phyloP scores from a whole-genome alignment of 768 basidiomycete genomes.

The Boletus reticuloceps region DNA sequence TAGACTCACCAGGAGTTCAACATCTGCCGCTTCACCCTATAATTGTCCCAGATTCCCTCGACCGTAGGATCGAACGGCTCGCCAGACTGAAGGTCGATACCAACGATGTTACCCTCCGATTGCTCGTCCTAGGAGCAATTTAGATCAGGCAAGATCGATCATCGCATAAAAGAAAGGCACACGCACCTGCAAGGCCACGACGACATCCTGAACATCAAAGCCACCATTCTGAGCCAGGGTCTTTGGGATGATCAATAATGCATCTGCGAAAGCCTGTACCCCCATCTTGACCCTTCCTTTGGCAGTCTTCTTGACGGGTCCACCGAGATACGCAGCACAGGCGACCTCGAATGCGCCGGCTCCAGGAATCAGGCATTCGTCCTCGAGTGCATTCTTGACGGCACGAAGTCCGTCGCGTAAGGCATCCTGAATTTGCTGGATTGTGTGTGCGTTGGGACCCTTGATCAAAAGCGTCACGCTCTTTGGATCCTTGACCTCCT shows the following conservation, averaged over 20 bases:
- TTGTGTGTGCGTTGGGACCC: constrained; percentile 96
- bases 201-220: constrained; percentile 93
- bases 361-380: constrained; percentile 86
- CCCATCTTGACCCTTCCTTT: constrained; percentile 98
- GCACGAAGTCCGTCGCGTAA: constrained; percentile 93
- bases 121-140: constrained; percentile 80
- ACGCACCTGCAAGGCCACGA: constrained; percentile 84
- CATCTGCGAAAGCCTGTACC: constrained; percentile 95
- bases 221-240: constrained; percentile 95
- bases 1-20: constrained; percentile 84
- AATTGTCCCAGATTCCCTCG: constrained; percentile 98
- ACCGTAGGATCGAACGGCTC: constrained; percentile 96
- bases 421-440: constrained; percentile 96
- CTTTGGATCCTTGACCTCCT: constrained; percentile 94
- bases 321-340: constrained; percentile 80
- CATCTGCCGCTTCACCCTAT: constrained; percentile 98
- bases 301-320: constrained; percentile 75
- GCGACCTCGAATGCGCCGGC: constrained; percentile 97
- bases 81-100: constrained; percentile 88
- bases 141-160: constrained; percentile 12
- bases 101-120: constrained; percentile 90
- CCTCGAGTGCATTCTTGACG: constrained; percentile 96
- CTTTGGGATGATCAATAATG: constrained; percentile 92
- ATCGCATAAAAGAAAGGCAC: constrained; percentile 5
- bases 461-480: constrained; percentile 96